Base-by-base conservation (phyloP, 805 yeast species). In the Candida dendrica region DNA sequence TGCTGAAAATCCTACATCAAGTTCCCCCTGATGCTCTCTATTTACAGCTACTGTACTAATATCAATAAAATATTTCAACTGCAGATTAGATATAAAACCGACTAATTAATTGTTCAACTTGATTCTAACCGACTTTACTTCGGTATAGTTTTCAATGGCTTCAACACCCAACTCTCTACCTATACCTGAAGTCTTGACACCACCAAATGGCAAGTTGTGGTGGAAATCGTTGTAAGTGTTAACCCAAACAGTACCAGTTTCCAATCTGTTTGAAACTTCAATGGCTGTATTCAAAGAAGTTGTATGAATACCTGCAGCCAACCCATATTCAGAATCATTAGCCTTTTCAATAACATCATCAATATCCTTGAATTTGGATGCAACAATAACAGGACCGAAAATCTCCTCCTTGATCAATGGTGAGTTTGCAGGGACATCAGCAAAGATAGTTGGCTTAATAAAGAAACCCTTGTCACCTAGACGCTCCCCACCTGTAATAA, bases 91-190 rank as follows among this genome's bases (percentile, higher is more conserved):
- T 27, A 27, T 11, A 27, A 11, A 11, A 24, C 7, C 7, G 9
- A 27, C 8, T 27, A 27, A 27, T 4, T 27, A 27, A n/a, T 27
- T 27, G 10, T 27, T 4, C 32, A 37, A 37, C 18, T 35, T 40
- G 44, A 87, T 63, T 69, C 79, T 72, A 44, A 89, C 95, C 47
- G 96, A 82, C 72, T 89, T 89, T 49, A 71, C 74, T 63, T 85
- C 91, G 49, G 86, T 77, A 73, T 87, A 89, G 61, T 81, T 81
- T 48, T 81, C 84, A 52, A 89, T 65, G 40, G 95, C 95, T 53
- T 86, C 90, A 44, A 77, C 78, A 56, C 96, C 95, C 73, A 89
- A 78, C 72, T 89, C 97, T 60, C 95, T 77, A 57, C 96, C 96
- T 45, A 82, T 68, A 63, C 97, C 97, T 47, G 91, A 81, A 71